These are phyloP conservation scores for Metarhizium robertsii DNA, from an alignment of 2,329 filamentous ascomycete genomes.

Conservation along the genomic window DNA sequence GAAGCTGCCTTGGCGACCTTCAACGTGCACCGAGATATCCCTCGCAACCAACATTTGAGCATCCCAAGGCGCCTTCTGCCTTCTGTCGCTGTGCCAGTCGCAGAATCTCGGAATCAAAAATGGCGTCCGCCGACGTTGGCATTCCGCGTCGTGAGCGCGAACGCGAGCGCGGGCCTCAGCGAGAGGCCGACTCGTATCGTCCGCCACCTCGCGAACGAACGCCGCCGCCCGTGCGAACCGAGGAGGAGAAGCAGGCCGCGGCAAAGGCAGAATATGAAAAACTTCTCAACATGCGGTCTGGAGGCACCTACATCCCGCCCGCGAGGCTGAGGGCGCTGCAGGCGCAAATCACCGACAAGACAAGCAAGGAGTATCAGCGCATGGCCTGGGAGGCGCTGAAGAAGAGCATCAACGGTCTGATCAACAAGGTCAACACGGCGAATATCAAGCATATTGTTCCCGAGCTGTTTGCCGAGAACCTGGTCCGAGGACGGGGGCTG, in stretches of 20 bases:
- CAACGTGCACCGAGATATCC: not conserved
- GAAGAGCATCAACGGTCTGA: slow-evolving; percentile 96
- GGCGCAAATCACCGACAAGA: slow-evolving; percentile 94
- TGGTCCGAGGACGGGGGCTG: slow-evolving; percentile 80
- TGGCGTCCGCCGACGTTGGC: slow-evolving; percentile 37
- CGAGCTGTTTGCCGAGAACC: slow-evolving; percentile 89
- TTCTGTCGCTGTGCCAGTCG: not conserved
- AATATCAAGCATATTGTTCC: slow-evolving; percentile 98
- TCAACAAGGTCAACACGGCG: slow-evolving; percentile 97
- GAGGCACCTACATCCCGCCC: slow-evolving; percentile 93
- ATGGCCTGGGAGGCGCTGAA: slow-evolving; percentile 99
- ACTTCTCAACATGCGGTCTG: slow-evolving; percentile 83
- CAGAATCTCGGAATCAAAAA: slow-evolving; percentile 10
- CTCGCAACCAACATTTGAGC: not conserved
- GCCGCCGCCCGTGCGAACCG: slow-evolving; percentile 40
- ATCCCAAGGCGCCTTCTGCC: not conserved
- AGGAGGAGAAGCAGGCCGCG: slow-evolving; percentile 77
- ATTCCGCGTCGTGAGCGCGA: slow-evolving; percentile 28
- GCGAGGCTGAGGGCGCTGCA: slow-evolving; percentile 84
- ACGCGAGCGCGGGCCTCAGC: slow-evolving; percentile 13
- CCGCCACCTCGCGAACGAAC: slow-evolving; percentile 26
- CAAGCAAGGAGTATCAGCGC: slow-evolving; percentile 92
- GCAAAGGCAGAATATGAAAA: slow-evolving; percentile 93
- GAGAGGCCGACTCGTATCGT: slow-evolving; percentile 43
- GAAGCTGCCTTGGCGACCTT: not conserved